These are phyloP conservation scores for Cladosporium velox DNA, from an alignment of 2,329 filamentous ascomycete genomes.

Conservation along the genomic window DNA sequence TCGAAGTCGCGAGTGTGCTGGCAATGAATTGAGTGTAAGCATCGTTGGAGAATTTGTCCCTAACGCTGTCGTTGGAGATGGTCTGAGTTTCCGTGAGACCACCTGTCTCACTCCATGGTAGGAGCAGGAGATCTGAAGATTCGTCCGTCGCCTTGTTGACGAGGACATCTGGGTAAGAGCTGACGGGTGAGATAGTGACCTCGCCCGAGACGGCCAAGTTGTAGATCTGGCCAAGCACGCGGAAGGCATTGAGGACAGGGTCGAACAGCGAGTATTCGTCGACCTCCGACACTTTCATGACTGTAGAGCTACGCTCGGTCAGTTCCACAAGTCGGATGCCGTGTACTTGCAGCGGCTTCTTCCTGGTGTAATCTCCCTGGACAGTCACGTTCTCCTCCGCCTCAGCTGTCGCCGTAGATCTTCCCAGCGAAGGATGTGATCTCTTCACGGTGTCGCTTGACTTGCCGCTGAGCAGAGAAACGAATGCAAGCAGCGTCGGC, in stretches of 20 bases:
- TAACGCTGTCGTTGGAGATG: slow-evolving; percentile 54
- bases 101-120: slow-evolving; percentile 88
- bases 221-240: slow-evolving; percentile 81
- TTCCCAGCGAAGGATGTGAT: slow-evolving; percentile 40
- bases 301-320: slow-evolving; percentile 88
- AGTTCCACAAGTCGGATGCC: slow-evolving; percentile 84
- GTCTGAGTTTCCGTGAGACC: slow-evolving; percentile 67
- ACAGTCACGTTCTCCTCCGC: slow-evolving; percentile 2
- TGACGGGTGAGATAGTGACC: slow-evolving; percentile 75
- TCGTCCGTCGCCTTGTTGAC: slow-evolving; percentile 58
- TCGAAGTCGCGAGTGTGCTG: slow-evolving; percentile 62
- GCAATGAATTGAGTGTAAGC: slow-evolving; percentile 75
- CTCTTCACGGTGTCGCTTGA: slow-evolving; percentile 44
- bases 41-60: slow-evolving; percentile 61
- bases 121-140: slow-evolving; percentile 69
- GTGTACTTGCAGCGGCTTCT: slow-evolving; percentile 68
- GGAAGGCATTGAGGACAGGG: slow-evolving; percentile 87
- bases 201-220: slow-evolving; percentile 81
- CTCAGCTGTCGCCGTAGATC: slow-evolving; percentile 22
- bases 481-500: slow-evolving; percentile 76
- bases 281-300: slow-evolving; percentile 87
- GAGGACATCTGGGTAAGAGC: slow-evolving; percentile 77
- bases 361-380: slow-evolving; percentile 9
- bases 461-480: slow-evolving; percentile 71
- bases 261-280: slow-evolving; percentile 68